These are phyloP conservation scores for Stagonosporopsis rhizophila DNA, from an alignment of 2,329 filamentous ascomycete species.

Conservation along the genomic window DNA sequence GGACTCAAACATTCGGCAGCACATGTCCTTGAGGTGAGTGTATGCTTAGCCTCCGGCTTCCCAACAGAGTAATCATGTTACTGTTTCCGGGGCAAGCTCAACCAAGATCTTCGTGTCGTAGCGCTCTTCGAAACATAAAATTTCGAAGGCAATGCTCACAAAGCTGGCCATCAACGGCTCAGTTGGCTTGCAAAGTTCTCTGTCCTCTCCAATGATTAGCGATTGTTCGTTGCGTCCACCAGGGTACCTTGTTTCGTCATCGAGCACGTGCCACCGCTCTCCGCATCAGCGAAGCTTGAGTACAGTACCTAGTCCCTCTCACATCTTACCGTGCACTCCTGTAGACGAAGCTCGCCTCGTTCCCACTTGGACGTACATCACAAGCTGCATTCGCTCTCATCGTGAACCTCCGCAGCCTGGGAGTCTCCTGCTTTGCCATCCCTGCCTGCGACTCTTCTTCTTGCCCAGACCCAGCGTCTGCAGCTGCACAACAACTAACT, in stretches of 20 bases:
- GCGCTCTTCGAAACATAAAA: not conserved
- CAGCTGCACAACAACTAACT: not conserved
- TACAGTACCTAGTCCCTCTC: not conserved
- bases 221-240: not conserved
- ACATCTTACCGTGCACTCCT: slow-evolving; percentile 11
- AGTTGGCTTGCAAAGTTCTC: not conserved
- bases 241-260: slow-evolving; percentile 10
- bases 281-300: slow-evolving; percentile 22
- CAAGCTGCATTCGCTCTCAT: not conserved
- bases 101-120: not conserved
- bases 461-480: not conserved
- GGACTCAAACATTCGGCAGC: not conserved
- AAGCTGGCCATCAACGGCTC: not conserved
- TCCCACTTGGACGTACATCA: not conserved
- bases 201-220: not conserved
- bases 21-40: not conserved
- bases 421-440: not conserved
- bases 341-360: not conserved
- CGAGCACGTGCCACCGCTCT: slow-evolving; percentile 29
- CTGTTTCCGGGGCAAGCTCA: not conserved
- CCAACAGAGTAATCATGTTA: not conserved
- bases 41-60: not conserved
- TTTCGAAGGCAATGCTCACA: no score
- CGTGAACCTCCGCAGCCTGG: not conserved
- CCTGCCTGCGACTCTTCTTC: not conserved